Percentiles rank a stretch among this genome's conserved stretches.
These are phyloP conservation scores for Bipolaris zeicola DNA, from an alignment of 2,329 filamentous ascomycete species.

Conservation along the genomic window DNA sequence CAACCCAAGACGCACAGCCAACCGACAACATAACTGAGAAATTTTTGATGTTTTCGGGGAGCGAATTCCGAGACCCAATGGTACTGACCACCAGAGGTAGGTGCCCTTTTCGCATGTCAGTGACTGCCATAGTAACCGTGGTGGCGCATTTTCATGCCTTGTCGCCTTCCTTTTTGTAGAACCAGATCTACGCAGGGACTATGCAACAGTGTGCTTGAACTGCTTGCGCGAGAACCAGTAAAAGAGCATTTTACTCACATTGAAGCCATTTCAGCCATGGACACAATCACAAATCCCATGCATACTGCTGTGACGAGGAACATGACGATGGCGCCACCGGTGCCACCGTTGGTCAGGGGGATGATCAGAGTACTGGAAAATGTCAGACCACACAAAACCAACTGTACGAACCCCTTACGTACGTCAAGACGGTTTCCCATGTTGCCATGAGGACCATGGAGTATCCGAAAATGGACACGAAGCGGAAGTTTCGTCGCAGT, in stretches of 20 bases:
- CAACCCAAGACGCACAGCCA: conserved; percentile 52
- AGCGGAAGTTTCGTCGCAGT: conserved; percentile 32
- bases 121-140: background rate
- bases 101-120: conserved; percentile 24
- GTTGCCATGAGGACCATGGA: conserved; percentile 36
- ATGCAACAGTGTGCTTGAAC: too few species aligned
- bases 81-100: conserved; percentile 37
- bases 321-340: conserved; percentile 32
- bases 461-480: conserved; percentile 36
- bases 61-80: conserved; percentile 41
- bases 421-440: conserved; percentile 33
- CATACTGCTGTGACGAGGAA: conserved; percentile 31
- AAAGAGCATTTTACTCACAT: conserved; percentile 20
- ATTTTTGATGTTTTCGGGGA: conserved; percentile 28
- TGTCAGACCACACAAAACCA: background rate
- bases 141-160: background rate
- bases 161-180: background rate
- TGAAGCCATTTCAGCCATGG: conserved; percentile 33
- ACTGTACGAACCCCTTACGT: background rate
- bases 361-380: conserved; percentile 22
- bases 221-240: background rate
- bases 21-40: conserved; percentile 37
- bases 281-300: conserved; percentile 30
- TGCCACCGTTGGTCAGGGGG: conserved; percentile 34
- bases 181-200: too few species aligned